These are phyloP conservation scores for Lactifluus piperatus DNA, from an alignment of 768 basidiomycete genomes.

Conservation along the genomic window DNA sequence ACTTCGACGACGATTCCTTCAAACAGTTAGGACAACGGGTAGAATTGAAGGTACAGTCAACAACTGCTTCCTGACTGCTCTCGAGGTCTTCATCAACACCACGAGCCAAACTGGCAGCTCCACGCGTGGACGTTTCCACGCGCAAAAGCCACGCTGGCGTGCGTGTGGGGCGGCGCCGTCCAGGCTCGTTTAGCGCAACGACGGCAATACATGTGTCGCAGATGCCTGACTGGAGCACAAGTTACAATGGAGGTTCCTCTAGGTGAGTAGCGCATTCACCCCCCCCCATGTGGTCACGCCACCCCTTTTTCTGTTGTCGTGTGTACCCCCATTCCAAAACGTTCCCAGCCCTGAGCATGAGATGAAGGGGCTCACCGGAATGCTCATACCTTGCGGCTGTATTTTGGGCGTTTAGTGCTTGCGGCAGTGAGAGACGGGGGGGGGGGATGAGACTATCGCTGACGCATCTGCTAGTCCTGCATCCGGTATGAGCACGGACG, in stretches of 20 bases:
- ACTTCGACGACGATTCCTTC: neutral
- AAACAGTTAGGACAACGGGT: neutral
- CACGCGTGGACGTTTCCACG: conserved; percentile 40
- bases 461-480: conserved; percentile 32
- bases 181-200: conserved; percentile 22
- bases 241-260: conserved; percentile 80
- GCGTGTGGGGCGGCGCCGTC: conserved; percentile 29
- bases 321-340: neutral
- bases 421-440: neutral
- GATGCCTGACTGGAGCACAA: conserved; percentile 69
- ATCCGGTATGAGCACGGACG: conserved; percentile 43
- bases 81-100: conserved; percentile 73
- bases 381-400: neutral
- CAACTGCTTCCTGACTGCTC: conserved; percentile 49
- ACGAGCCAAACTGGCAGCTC: conserved; percentile 41
- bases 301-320: neutral
- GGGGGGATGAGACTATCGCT: neutral
- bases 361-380: neutral
- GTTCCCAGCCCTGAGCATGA: neutral
- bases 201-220: conserved; percentile 23
- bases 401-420: neutral
- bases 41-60: neutral
- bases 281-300: neutral
- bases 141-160: conserved; percentile 32
- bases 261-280: conserved; percentile 37